Conservation (phyloP, 805 yeast species). For the Kuraishia borneana region DNA sequence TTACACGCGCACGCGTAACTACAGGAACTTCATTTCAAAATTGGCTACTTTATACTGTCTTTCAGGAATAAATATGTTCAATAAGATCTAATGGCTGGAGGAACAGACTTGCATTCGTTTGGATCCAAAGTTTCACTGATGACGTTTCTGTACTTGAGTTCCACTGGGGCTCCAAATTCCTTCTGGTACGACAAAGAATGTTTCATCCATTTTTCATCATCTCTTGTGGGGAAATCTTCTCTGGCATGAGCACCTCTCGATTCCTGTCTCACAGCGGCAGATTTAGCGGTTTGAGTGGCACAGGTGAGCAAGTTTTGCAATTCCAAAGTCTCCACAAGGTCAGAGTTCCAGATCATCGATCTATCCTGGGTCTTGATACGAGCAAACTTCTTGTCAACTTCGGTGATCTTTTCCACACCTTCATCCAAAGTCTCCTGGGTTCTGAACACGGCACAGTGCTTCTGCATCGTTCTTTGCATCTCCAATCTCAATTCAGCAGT, state of each 20-base stretch:
- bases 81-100: constrained; percentile 94
- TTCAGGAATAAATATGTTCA: constrained; percentile 22
- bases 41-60: too few species aligned
- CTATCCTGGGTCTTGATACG: constrained; percentile 86
- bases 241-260: constrained; percentile 99
- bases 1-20: background rate
- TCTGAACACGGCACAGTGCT: constrained; percentile 94
- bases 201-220: constrained; percentile 96
- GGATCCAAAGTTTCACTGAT: constrained; percentile 78
- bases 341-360: constrained; percentile 98
- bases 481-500: constrained; percentile 84
- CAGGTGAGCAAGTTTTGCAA: constrained; percentile 93
- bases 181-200: constrained; percentile 91
- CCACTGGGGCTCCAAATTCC: constrained; percentile 56
- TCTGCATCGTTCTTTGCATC: constrained; percentile 96
- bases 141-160: constrained; percentile 78
- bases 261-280: constrained; percentile 93
- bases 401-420: constrained; percentile 73
- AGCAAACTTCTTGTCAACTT: constrained; percentile 61
- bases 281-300: constrained; percentile 89
- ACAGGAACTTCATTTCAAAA: too few species aligned
- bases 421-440: constrained; percentile 83
- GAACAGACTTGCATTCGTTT: constrained; percentile 88
- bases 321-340: constrained; percentile 91
- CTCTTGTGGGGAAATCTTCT: constrained; percentile 95